phyloP scores from a whole-genome alignment of 495 filamentous ascomycete species.

The Lichenothelia convexa region DNA sequence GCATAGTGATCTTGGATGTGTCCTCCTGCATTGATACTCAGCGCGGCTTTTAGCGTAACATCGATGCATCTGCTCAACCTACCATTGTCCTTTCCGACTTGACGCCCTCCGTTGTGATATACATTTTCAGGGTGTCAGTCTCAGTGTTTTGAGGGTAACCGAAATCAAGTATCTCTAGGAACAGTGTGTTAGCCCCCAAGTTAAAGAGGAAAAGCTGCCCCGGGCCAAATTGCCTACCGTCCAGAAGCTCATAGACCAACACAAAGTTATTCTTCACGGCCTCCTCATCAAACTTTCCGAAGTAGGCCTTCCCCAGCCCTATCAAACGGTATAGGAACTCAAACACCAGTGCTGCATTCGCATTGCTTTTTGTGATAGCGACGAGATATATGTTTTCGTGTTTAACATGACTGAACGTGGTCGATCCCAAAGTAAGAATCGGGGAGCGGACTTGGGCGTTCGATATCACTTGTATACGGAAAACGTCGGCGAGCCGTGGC shows the following conservation, averaged over 20 bases:
- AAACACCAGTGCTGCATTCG: slow-evolving; percentile 95
- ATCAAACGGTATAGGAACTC: slow-evolving; percentile 94
- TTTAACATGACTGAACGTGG: slow-evolving; percentile 98
- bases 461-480: slow-evolving; percentile 98
- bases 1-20: slow-evolving; percentile 94
- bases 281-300: slow-evolving; percentile 98
- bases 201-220: too few relatives aligned
- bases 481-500: slow-evolving; percentile 91
- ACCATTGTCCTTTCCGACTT: slow-evolving; percentile 75
- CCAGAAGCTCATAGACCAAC: slow-evolving; percentile 90
- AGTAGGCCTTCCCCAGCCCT: slow-evolving; percentile 81
- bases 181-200: slow-evolving; percentile 2
- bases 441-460: slow-evolving; percentile 96
- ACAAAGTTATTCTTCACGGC: slow-evolving; percentile 99
- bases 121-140: slow-evolving; percentile 98
- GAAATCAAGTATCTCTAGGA: slow-evolving; percentile 88
- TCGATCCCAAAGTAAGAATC: slow-evolving; percentile 91
- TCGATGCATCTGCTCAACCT: background rate
- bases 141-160: slow-evolving; percentile 99
- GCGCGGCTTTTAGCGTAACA: background rate
- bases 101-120: slow-evolving; percentile 98
- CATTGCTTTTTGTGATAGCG: slow-evolving; percentile 96
- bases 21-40: slow-evolving; percentile 35
- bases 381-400: slow-evolving; percentile 99
- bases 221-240: slow-evolving; percentile 36